Evolutionary conservation across 2,329 filamentous ascomycete genomes (phyloP), one percentile per base, ranked within the genome.

Genomic region (Aspergillus sclerotialis): DNA sequence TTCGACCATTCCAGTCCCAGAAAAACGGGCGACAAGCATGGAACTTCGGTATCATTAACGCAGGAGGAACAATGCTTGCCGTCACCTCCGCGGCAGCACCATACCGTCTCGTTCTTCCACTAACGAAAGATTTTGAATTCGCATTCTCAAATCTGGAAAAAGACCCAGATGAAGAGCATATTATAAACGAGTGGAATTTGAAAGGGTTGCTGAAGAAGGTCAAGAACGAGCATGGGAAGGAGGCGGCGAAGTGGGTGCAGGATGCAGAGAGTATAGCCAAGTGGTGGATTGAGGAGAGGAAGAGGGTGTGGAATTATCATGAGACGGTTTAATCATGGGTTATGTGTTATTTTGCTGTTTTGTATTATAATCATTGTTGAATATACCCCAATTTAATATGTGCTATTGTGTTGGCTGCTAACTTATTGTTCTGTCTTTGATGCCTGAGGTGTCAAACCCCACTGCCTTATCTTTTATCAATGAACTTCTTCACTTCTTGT

Each of bases 61-160:
- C 56, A 4, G 58, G 58, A 7, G 55, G 56, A 14, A 50, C 55
- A 6, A 50, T 81, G 82, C 60, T 73, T 71, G 42, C 68, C 71
- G 46, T 80, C 86, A 60, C 80, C 79, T n/a, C 72, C 67, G 44
- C 95, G 81, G 87, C 79, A 80, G 49, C 86, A 87, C 68, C 60
- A 26, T 60, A 74, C 93, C 40, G 71, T 74, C 40, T 89, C 81
- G 46, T 52, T 10, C 80, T 95, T 35, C 80, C 84, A 4, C 79
- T 90, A 49, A 75, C 84, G 50, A 85, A 93, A 56, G 84, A 86
- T 33, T 83, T 69, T 6, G 45, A 50, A 17, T 61, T 51, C 40
- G 39, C 46, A 19, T 66, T 67, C 44, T 60, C 58, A 1, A 46
- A 64, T 19, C 42, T 55, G 5, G 44, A 46, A 2, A 43, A 39